phyloP scores from a whole-genome alignment of 495 filamentous ascomycete species.

The Bryoglossum gracile region DNA sequence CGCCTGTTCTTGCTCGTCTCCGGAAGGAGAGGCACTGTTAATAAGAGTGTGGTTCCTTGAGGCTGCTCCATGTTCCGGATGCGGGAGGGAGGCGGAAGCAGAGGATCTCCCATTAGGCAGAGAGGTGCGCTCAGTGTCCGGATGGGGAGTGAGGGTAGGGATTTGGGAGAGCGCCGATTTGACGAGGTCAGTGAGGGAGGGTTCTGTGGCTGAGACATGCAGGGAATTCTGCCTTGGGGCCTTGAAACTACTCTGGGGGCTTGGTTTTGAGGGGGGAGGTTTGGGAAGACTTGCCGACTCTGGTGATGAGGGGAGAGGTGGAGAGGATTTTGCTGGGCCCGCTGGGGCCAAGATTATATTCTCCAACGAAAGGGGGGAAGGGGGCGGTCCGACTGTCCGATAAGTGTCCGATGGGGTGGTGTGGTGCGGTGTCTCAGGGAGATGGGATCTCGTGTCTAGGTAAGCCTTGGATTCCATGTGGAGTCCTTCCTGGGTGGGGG shows the following conservation, averaged over 20 bases:
- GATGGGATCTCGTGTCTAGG: not conserved
- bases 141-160: not conserved
- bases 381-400: not conserved
- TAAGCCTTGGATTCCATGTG: not conserved
- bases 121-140: constrained; percentile 1
- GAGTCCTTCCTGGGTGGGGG: constrained; percentile 6
- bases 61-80: not conserved
- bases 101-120: constrained; percentile 17
- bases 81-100: not conserved
- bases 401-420: constrained; percentile 19
- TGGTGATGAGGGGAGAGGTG: too few relatives aligned
- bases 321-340: too few relatives aligned
- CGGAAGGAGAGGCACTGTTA: not conserved
- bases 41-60: constrained; percentile 9
- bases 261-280: not conserved
- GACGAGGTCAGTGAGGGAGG: constrained; percentile 14
- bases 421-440: not conserved
- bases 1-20: not conserved
- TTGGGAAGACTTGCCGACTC: too few relatives aligned
- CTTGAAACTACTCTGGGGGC: constrained; percentile 6
- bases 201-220: constrained; percentile 10
- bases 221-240: constrained; percentile 14
- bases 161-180: constrained; percentile 10
- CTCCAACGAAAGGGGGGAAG: constrained; percentile 9
- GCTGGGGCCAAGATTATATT: constrained; percentile 12